Percentiles rank a stretch among this genome's conserved stretches.
phyloP scores from a whole-genome alignment of 768 basidiomycete species.

The Gloeopeniophorella convolvens region DNA sequence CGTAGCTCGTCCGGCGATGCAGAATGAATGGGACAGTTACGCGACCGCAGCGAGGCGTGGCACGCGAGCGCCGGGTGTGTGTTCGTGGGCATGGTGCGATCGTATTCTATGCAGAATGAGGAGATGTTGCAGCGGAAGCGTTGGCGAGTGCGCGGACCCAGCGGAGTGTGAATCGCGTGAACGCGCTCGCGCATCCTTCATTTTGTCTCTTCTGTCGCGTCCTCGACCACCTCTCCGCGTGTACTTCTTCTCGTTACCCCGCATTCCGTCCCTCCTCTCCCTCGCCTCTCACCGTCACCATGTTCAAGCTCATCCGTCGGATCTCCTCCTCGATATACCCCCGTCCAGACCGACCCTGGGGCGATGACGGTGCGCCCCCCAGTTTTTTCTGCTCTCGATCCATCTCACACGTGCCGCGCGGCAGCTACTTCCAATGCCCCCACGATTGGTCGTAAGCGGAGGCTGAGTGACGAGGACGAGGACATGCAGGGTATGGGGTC shows the following conservation, averaged over 20 bases:
- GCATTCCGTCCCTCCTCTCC: neutral
- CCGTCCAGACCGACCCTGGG: conserved; percentile 69
- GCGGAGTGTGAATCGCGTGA: conserved; percentile 13
- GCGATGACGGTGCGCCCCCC: conserved; percentile 49
- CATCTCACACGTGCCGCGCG: conserved; percentile 3
- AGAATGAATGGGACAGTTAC: too few relatives aligned
- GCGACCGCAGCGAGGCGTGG: too few relatives aligned
- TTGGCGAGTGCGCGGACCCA: neutral
- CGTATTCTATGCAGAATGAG: too few relatives aligned
- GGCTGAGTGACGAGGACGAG: conserved; percentile 39
- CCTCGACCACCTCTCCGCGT: neutral
- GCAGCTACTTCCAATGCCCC: conserved; percentile 73
- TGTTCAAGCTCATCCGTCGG: conserved; percentile 69
- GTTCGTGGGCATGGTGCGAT: too few relatives aligned
- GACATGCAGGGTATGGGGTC: conserved; percentile 23
- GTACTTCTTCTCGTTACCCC: neutral
- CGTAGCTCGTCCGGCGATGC: too few relatives aligned
- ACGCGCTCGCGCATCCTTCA: neutral
- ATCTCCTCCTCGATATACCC: conserved; percentile 65
- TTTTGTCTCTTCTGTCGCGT: neutral
- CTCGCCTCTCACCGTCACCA: conserved; percentile 22
- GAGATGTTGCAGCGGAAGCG: too few relatives aligned
- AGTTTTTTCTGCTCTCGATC: conserved; percentile 5
- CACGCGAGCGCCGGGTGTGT: too few relatives aligned
- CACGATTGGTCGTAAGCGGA: conserved; percentile 59